These are phyloP conservation scores for Fusarium ambrosium DNA, from an alignment of 2,329 filamentous ascomycete genomes.

Conservation along the genomic window DNA sequence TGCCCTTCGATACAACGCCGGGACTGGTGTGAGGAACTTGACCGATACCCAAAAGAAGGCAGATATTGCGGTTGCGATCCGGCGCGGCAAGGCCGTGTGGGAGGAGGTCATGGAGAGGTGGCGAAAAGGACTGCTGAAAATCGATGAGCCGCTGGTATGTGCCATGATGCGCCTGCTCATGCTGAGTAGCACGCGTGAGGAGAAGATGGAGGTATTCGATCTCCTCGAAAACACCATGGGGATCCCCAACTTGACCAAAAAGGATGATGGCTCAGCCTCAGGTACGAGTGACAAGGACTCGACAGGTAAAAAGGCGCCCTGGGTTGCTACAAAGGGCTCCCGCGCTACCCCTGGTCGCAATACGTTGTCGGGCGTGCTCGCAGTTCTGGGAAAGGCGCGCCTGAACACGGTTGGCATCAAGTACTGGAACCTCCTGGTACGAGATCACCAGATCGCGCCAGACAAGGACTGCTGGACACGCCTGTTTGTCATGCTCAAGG, in stretches of 20 bases:
- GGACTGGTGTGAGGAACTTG: constrained; percentile 45
- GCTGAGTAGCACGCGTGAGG: constrained; percentile 67
- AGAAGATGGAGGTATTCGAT: constrained; percentile 79
- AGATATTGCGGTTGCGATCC: constrained; percentile 63
- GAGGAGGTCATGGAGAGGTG: constrained; percentile 82
- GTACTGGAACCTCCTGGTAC: constrained; percentile 84
- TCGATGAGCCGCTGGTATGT: constrained; percentile 85
- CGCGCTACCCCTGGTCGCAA: constrained; percentile 65
- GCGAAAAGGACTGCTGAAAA: constrained; percentile 74
- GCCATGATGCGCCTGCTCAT: constrained; percentile 86
- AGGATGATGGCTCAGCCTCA: constrained; percentile 14
- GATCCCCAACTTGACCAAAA: constrained; percentile 69
- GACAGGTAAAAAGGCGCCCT: constrained; percentile 4
- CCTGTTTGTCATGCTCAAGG: constrained; percentile 76
- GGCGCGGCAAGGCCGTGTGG: constrained; percentile 83
- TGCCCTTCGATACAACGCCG: constrained; percentile 68
- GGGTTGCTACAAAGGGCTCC: constrained; percentile 34
- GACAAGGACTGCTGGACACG: constrained; percentile 78
- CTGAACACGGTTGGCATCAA: constrained; percentile 72
- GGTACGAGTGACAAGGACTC: constrained; percentile 18
- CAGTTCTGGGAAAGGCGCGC: constrained; percentile 71
- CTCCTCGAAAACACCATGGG: constrained; percentile 87
- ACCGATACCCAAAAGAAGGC: constrained; percentile 49
- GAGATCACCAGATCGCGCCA: constrained; percentile 72
- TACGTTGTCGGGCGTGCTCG: constrained; percentile 77